Base-by-base conservation (phyloP, 176 grass and related monocot genomes). In the Ensete ventricosum region DNA sequence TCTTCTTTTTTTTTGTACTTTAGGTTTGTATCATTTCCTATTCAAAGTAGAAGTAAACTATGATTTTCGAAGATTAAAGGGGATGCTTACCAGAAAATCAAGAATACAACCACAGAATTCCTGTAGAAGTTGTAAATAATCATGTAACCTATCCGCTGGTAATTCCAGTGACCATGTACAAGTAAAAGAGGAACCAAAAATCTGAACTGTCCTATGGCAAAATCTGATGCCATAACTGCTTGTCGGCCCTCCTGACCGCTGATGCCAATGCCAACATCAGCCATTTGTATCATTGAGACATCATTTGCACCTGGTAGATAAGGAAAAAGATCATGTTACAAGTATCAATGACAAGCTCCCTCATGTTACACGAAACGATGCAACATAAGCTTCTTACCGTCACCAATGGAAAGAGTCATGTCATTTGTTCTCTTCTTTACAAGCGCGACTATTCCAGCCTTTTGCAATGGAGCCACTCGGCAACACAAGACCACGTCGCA, bases 251-350 rank as follows among this genome's bases (percentile, higher is more conserved):
- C 93, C 76, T 90, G 85, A 9, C 90, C 90, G 72, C 85, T 97
- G 13, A 97, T 97, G 64, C 93, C 87, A 84, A 92, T 77, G 54
- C 89, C 87, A 71, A 92, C 83, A 83, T 90, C 93, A 77, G 92
- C 89, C 89, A 88, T 96, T 92, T 96, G 87, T 24, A 96, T 92
- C 93, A 92, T 96, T 55, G 93, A 96, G 68, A 96, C 93, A 76
- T 96, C 87, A 88, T 96, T 96, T 75, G 93, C 93, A 49, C 93
- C 93, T 96, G 69, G 82, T 17, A 7, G 1, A 54, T 25, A 77
- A 5, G 54, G 7, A 1, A 14, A 12, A 22, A 43, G n/a, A 65
- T 43, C 34, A 43, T 43, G 34, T 43, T 43, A 43, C 34, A 43
- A 43, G 34, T 43, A 43, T 43, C 34, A 43, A 43, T 43, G 34